These are phyloP conservation scores for Puccinia polysora DNA, from an alignment of 1,284 basidiomycete genomes.

Conservation along the genomic window DNA sequence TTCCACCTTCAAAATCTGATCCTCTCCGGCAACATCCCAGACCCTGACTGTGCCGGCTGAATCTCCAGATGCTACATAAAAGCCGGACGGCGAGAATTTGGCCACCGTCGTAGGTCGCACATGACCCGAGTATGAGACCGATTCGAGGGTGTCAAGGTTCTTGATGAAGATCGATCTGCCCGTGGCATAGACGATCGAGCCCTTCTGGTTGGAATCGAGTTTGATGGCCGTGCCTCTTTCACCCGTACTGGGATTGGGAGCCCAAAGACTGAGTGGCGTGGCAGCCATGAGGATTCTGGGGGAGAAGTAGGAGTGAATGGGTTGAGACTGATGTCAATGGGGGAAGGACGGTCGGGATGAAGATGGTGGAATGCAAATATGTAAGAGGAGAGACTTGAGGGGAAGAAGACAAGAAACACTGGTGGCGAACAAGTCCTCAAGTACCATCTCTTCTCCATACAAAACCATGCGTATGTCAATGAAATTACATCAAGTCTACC, in stretches of 20 bases:
- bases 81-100: constrained; percentile 86
- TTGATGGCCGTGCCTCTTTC: constrained; percentile 39
- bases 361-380: too few relatives aligned
- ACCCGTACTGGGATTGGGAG: constrained; percentile 37
- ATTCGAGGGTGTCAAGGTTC: constrained; percentile 51
- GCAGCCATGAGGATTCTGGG: constrained; percentile 6
- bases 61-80: constrained; percentile 89
- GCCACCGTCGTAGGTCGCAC: constrained; percentile 80
- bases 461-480: too few relatives aligned
- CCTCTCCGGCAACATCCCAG: constrained; percentile 88
- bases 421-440: too few relatives aligned
- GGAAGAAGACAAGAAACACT: too few relatives aligned
- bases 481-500: too few relatives aligned
- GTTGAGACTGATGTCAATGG: too few relatives aligned
- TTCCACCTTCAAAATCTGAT: constrained; percentile 77
- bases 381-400: too few relatives aligned
- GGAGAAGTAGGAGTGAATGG: too few relatives aligned
- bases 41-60: constrained; percentile 71
- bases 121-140: constrained; percentile 70
- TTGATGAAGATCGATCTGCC: constrained; percentile 37
- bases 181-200: constrained; percentile 22
- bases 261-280: constrained; percentile 31
- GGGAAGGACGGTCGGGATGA: too few relatives aligned
- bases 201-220: constrained; percentile 28
- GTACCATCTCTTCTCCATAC: too few relatives aligned